Conservation (phyloP, 2,329 filamentous ascomycete genomes). For the Thyridium curvatum region DNA sequence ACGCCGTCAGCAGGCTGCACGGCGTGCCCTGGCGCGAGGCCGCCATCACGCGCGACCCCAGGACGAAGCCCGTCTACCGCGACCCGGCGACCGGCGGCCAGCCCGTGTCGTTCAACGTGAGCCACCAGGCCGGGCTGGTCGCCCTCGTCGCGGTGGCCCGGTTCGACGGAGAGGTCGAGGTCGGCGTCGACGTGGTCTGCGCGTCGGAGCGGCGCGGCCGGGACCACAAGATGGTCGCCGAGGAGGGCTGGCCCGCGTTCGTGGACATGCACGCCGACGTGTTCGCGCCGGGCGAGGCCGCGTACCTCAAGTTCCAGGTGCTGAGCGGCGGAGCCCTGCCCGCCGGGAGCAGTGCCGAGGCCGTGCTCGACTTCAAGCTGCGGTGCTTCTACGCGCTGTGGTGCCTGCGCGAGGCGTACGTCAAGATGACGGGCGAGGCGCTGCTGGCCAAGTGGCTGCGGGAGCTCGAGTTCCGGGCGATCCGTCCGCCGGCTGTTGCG, state of each 20-base stretch:
- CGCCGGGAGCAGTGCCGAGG: conserved; percentile 18
- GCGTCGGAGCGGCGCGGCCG: conserved; percentile 61
- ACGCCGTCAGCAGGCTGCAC: conserved; percentile 51
- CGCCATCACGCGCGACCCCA: conserved; percentile 46
- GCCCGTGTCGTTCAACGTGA: conserved; percentile 65
- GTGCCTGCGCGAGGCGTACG: conserved; percentile 74
- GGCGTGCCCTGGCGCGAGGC: conserved; percentile 56
- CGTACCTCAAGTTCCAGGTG: conserved; percentile 48
- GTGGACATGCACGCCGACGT: conserved; percentile 69
- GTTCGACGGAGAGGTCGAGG: conserved; percentile 28
- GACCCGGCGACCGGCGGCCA: conserved; percentile 39
- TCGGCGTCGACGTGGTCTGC: conserved; percentile 74
- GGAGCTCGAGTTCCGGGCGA: conserved; percentile 62
- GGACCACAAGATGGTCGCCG: conserved; percentile 49
- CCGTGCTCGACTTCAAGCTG: conserved; percentile 54
- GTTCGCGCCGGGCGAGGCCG: conserved; percentile 56
- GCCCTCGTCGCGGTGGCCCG: conserved; percentile 51
- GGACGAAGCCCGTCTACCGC: conserved; percentile 47
- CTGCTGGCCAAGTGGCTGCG: conserved; percentile 67
- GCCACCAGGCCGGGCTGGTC: conserved; percentile 72
- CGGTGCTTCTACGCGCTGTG: conserved; percentile 71
- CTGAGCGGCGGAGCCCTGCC: conserved; percentile 12
- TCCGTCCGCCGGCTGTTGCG: conserved; percentile 44
- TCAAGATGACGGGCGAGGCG: conserved; percentile 78
- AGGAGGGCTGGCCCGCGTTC: conserved; percentile 56